Percentiles rank a stretch among this genome's conserved stretches.
phyloP scores from a whole-genome alignment of 345 rosid species.

The Sisymbrium irio region DNA sequence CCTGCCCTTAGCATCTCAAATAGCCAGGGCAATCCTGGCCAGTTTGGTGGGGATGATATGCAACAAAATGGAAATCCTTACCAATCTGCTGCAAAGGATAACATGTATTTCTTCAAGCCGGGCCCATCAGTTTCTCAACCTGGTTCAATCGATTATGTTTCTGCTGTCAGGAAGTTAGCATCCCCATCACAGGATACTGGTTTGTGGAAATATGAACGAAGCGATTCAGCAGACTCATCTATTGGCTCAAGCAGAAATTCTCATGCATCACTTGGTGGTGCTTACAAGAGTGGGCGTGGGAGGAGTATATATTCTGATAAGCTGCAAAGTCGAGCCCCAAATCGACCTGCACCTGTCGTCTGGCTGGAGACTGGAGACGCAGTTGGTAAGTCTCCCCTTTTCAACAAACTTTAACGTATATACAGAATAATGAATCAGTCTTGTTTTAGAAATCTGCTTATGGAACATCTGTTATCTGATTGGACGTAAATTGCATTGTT shows the following conservation, averaged over 20 bases:
- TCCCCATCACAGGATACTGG: slow-evolving; percentile 61
- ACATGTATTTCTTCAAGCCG: slow-evolving; percentile 67
- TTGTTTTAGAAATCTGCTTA: slow-evolving; percentile 10
- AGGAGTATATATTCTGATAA: slow-evolving; percentile 68
- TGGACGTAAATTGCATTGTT: background rate
- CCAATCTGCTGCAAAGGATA: slow-evolving; percentile 68
- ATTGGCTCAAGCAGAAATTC: slow-evolving; percentile 86
- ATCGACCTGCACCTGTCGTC: slow-evolving; percentile 68
- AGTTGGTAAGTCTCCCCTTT: slow-evolving; percentile 72
- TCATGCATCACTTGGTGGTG: slow-evolving; percentile 42
- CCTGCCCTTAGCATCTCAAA: slow-evolving; percentile 70
- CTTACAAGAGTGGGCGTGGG: slow-evolving; percentile 59
- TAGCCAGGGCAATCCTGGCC: slow-evolving; percentile 53
- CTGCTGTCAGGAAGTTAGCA: slow-evolving; percentile 90
- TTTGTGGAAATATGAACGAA: slow-evolving; percentile 82
- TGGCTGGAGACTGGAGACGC: slow-evolving; percentile 99
- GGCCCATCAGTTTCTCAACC: slow-evolving; percentile 52
- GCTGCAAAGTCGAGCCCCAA: slow-evolving; percentile 59
- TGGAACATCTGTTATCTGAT: background rate
- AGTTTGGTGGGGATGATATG: slow-evolving; percentile 68
- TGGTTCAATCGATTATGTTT: slow-evolving; percentile 75
- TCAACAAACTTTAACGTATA: background rate
- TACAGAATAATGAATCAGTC: background rate
- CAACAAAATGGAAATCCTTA: slow-evolving; percentile 59
- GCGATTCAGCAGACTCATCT: slow-evolving; percentile 64